Conservation (phyloP, 495 filamentous ascomycete species). For the Cetradonia linearis region DNA sequence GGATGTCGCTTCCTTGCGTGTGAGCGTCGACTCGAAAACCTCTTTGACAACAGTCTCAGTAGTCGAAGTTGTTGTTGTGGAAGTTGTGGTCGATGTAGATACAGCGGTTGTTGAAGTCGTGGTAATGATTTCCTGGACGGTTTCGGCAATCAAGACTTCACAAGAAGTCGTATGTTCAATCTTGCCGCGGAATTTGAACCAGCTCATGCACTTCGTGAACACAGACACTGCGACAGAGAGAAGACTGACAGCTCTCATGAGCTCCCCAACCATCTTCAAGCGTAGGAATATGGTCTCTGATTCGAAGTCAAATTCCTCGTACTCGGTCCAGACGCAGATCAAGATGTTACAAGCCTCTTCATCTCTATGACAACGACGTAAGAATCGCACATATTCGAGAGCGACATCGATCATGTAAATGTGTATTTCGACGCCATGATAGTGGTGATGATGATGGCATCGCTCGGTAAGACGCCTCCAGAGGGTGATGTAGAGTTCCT, state of each 20-base stretch:
- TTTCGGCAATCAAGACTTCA: conserved; percentile 33
- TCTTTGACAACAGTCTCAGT: conserved; percentile 35
- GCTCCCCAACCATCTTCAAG: conserved; percentile 37
- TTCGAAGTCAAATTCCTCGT: conserved; percentile 35
- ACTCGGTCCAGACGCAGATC: conserved; percentile 42
- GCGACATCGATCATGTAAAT: conserved; percentile 48
- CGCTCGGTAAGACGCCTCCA: conserved; percentile 37
- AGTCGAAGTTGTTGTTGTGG: conserved; percentile 31
- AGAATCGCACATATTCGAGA: conserved; percentile 46
- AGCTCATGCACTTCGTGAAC: conserved; percentile 39
- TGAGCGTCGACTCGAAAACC: conserved; percentile 35
- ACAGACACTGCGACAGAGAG: conserved; percentile 37
- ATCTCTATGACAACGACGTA: conserved; percentile 37
- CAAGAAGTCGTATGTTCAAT: conserved; percentile 31
- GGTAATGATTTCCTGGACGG: conserved; percentile 35
- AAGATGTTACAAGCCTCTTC: conserved; percentile 40
- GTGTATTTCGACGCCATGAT: conserved; percentile 42
- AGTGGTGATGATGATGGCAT: conserved; percentile 30
- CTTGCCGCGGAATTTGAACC: conserved; percentile 33
- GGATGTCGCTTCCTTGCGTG: conserved; percentile 22
- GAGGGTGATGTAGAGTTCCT: conserved; percentile 36
- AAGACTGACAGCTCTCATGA: conserved; percentile 38
- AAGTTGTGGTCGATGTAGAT: conserved; percentile 28
- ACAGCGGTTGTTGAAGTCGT: conserved; percentile 29
- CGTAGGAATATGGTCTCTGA: conserved; percentile 37